These are phyloP conservation scores for Silene uniflora DNA, from an alignment of 148 eudicot species.

Conservation along the genomic window DNA sequence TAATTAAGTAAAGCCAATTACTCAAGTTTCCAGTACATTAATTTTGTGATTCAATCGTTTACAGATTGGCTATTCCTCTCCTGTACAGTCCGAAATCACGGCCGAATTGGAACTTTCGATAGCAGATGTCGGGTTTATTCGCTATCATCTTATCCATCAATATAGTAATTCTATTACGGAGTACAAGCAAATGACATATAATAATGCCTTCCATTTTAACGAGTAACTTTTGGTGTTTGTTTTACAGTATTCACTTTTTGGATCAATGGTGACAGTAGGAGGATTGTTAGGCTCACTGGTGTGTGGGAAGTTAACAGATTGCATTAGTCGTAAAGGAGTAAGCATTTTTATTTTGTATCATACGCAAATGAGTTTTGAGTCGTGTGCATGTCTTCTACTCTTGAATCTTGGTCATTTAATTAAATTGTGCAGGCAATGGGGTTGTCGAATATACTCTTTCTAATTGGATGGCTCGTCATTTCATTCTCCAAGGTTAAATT, in stretches of 20 bases:
- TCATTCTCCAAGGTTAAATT: constrained; percentile 38
- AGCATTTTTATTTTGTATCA: constrained; percentile 3
- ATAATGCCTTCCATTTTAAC: background rate
- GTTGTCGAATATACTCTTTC: constrained; percentile 31
- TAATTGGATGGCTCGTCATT: constrained; percentile 42
- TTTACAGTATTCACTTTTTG: constrained; percentile 37
- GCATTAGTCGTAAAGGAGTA: constrained; percentile 48
- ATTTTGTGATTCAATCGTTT: background rate
- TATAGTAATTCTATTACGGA: no score
- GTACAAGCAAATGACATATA: background rate
- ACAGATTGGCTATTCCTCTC: constrained; percentile 39
- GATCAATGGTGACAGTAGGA: constrained; percentile 46
- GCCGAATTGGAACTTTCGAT: constrained; percentile 37
- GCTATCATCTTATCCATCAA: background rate
- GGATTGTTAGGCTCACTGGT: constrained; percentile 47
- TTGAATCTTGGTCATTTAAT: background rate
- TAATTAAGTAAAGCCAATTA: no score
- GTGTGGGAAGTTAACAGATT: constrained; percentile 52
- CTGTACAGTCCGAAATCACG: constrained; percentile 29
- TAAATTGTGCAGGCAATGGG: constrained; percentile 44
- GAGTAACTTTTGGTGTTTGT: constrained; percentile 1
- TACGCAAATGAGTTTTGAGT: background rate
- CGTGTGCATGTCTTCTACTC: no score
- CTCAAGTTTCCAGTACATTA: background rate
- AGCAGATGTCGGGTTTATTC: constrained; percentile 33